A percentile compares a stretch with the other conserved stretches of the same genome.
Evolutionary conservation across 768 basidiomycete species (phyloP).

Genomic region (Mrakia gelida): DNA sequence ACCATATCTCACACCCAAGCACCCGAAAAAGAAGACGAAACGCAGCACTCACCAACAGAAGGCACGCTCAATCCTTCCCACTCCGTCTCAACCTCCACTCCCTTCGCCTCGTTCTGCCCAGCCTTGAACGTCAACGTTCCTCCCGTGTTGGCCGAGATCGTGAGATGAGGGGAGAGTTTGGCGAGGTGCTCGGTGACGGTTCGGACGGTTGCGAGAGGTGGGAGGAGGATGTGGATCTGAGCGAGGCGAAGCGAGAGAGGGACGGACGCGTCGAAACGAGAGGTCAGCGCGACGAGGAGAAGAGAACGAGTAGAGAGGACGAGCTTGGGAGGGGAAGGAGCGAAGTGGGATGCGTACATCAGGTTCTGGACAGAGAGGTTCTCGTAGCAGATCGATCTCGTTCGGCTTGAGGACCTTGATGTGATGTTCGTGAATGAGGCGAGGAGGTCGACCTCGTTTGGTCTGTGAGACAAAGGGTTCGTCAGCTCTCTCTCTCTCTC

Average conservation of each 20-base stretch:
- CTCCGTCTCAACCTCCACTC: conserved; percentile 59
- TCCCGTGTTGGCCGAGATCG: conserved; percentile 62
- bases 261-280: not conserved
- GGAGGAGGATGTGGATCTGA: conserved; percentile 72
- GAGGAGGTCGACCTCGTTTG: conserved; percentile 10
- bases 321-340: not conserved
- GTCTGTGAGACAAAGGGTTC: not conserved
- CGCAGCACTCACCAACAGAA: conserved; percentile 33
- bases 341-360: conserved; percentile 52
- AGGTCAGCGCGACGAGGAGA: not conserved
- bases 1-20: no score
- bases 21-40: no score
- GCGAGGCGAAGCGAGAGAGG: not conserved
- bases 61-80: conserved; percentile 74
- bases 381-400: conserved; percentile 66
- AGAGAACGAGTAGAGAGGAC: not conserved
- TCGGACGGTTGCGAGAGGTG: conserved; percentile 68
- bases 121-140: conserved; percentile 58
- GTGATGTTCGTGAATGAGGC: conserved; percentile 72
- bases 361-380: conserved; percentile 80
- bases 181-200: conserved; percentile 70
- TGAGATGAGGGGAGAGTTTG: conserved; percentile 64
- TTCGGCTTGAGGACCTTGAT: conserved; percentile 73
- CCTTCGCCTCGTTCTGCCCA: conserved; percentile 60
- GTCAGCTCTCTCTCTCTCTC: not conserved